Conservation (phyloP, 1,284 basidiomycete genomes). For the Volvariella volvacea region DNA sequence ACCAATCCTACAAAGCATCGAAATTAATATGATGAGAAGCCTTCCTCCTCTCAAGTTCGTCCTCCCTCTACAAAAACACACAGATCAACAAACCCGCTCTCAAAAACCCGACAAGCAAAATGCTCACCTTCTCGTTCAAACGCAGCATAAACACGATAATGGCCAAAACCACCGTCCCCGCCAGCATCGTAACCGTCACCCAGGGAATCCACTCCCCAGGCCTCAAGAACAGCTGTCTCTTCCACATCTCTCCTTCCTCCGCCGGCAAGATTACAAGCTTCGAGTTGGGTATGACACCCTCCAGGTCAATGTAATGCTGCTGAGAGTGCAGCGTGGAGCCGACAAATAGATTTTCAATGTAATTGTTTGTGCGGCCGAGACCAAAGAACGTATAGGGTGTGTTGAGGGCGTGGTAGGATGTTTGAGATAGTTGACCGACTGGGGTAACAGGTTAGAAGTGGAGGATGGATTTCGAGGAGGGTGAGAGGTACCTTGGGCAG, state of each 20-base stretch:
- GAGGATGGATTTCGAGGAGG: conserved; percentile 1
- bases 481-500: conserved; percentile 70
- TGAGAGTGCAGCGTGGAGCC: conserved; percentile 74
- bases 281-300: conserved; percentile 96
- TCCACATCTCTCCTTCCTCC: conserved; percentile 59
- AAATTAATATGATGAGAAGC: conserved; percentile 95
- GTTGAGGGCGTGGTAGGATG: conserved; percentile 82
- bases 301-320: conserved; percentile 82
- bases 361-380: conserved; percentile 98
- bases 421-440: conserved; percentile 92
- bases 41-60: conserved; percentile 83
- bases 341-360: conserved; percentile 95
- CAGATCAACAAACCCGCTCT: conserved; percentile 5
- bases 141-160: conserved; percentile 85
- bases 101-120: neutral
- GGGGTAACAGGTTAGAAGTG: conserved; percentile 5
- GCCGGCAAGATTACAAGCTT: conserved; percentile 94
- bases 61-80: conserved; percentile 61
- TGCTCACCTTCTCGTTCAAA: conserved; percentile 81
- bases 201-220: conserved; percentile 98
- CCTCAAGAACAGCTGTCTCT: conserved; percentile 83
- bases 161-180: conserved; percentile 69
- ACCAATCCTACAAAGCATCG: conserved; percentile 64
- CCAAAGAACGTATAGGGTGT: conserved; percentile 96
- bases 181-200: conserved; percentile 85